Evolutionary conservation across 805 yeast genomes (phyloP), one percentile per base, ranked within the genome.

Genomic region (fission yeast (Schizosaccharomyces pombe)): DNA sequence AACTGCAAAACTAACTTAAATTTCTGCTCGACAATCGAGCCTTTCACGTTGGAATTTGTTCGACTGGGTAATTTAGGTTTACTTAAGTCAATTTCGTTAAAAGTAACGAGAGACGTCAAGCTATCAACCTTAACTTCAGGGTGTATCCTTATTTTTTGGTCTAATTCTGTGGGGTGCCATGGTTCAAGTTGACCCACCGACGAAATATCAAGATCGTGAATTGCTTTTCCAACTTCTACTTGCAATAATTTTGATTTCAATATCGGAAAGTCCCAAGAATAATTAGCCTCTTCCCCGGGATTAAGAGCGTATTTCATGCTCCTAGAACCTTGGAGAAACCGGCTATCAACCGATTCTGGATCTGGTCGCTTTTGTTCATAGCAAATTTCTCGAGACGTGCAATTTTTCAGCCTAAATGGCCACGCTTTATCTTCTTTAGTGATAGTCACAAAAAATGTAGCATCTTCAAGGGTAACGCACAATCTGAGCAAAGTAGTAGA

Each of bases 321-420:
- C 43, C 22, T 37, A 4, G 22, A 37, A 37, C 22, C 8, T 37
- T 37, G 43, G 22, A 24, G n/a, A n/a, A 16, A 37, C 22, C 8
- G 11, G 3, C 11, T 4, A 6, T 37, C 43, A 11, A 2, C 6
- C n/a, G 24, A 16, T 37, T 8, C n/a, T 16, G 43, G 22, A 22
- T 6, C 49, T 1, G 96, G 95, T 66, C 86, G 82, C 54, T 82
- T 75, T 63, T 91, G 98, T 63, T 81, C 87, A 58, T 91, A 77
- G 52, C 79, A 74, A 62, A 89, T 85, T 60, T 85, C 95, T 16
- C 75, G 68, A 58, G 85, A 85, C 63, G 91, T 84, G 66, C 85
- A 86, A 64, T 91, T 91, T 57, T 95, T 71, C 40, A 91, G 78
- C 0, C 95, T 84, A 64, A 70, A 91, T 9, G 98, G 99, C 99